A percentile compares a stretch with the other conserved stretches of the same genome.
Evolutionary conservation across 148 eudicot genomes (phyloP).

Genomic region (Persicaria tinctoria): DNA sequence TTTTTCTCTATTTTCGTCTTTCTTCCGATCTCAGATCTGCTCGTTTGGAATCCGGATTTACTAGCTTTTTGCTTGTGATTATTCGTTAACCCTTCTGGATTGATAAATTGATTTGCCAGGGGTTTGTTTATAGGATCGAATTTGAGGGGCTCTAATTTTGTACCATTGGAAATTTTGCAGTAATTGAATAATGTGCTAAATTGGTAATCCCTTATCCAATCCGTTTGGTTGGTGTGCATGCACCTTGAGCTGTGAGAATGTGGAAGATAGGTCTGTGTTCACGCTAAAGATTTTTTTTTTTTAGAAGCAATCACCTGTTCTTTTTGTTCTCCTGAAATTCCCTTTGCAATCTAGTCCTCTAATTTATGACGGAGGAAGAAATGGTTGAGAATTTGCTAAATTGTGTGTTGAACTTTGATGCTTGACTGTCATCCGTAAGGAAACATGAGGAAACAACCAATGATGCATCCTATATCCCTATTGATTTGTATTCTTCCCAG

Average conservation of each 20-base stretch:
- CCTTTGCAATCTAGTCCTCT: background rate
- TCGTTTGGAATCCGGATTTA: background rate
- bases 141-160: background rate
- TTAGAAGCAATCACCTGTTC: background rate
- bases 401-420: background rate
- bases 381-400: background rate
- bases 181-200: background rate
- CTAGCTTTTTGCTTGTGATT: background rate
- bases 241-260: background rate
- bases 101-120: background rate
- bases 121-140: background rate
- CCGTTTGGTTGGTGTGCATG: conserved; percentile 8
- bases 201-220: background rate
- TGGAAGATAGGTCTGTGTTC: background rate
- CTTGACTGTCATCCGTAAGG: background rate
- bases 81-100: background rate
- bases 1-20: background rate
- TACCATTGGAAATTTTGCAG: background rate
- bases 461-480: background rate
- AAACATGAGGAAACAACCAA: background rate
- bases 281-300: background rate
- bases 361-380: background rate
- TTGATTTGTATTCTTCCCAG: background rate
- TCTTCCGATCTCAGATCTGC: conserved; percentile 8
- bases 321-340: background rate